Conservation (phyloP, 2,329 filamentous ascomycete species). For the Beauveria pseudobassiana region DNA sequence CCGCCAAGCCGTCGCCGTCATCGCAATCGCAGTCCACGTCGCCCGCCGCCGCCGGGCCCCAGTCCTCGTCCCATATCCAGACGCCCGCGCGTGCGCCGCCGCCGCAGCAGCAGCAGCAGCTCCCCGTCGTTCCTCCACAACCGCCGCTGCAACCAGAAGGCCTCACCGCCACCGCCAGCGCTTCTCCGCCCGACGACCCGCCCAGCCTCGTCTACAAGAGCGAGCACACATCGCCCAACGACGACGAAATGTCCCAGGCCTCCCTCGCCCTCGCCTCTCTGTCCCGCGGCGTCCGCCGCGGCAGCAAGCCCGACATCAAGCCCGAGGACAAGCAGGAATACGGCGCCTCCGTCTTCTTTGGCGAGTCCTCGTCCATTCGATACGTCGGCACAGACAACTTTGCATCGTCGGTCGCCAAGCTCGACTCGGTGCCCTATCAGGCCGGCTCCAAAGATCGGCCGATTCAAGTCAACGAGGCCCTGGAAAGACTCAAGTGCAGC, state of each 20-base stretch:
- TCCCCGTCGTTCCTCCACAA: neutral
- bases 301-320: neutral
- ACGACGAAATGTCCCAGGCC: conserved; percentile 7
- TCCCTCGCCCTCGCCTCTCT: conserved; percentile 10
- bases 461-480: conserved; percentile 25
- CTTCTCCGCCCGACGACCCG: neutral
- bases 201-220: conserved; percentile 8
- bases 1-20: neutral
- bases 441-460: conserved; percentile 26
- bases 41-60: neutral
- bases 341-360: conserved; percentile 29
- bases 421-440: conserved; percentile 22
- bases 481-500: conserved; percentile 6
- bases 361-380: conserved; percentile 38
- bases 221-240: conserved; percentile 2
- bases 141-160: neutral
- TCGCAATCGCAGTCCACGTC: neutral
- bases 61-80: neutral
- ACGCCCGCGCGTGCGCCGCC: neutral
- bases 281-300: neutral
- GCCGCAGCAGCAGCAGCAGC: neutral
- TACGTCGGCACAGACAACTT: conserved; percentile 31
- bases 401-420: conserved; percentile 19
- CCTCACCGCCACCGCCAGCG: neutral
- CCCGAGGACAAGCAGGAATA: neutral